These are phyloP conservation scores for Moricandia moricandioides DNA, from an alignment of 345 rosid species.

Conservation along the genomic window DNA sequence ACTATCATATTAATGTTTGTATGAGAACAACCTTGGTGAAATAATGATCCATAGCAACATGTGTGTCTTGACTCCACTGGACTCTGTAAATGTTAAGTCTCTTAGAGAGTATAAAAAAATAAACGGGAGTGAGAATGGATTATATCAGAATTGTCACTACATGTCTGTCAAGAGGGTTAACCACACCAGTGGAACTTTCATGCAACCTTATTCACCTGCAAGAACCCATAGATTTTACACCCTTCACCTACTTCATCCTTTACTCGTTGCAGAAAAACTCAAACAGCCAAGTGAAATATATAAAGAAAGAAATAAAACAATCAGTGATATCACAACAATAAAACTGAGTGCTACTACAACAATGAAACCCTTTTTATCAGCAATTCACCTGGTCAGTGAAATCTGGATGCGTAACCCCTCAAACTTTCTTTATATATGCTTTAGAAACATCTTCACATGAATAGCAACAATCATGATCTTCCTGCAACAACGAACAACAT, in stretches of 20 bases:
- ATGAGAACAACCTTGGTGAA: not conserved
- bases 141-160: not conserved
- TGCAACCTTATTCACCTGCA: not conserved
- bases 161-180: not conserved
- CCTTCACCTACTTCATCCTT: not conserved
- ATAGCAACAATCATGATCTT: too few species aligned
- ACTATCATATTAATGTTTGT: not conserved
- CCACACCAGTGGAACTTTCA: not conserved
- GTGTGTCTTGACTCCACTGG: not conserved
- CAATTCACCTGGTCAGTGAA: too few species aligned
- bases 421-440: too few species aligned
- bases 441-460: too few species aligned
- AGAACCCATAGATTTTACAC: not conserved
- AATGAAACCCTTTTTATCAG: too few species aligned
- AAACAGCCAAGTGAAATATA: too few species aligned
- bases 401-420: too few species aligned
- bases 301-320: too few species aligned
- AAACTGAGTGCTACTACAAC: too few species aligned
- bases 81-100: not conserved
- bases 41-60: not conserved
- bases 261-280: not conserved
- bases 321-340: too few species aligned
- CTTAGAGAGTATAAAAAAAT: not conserved
- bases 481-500: too few species aligned
- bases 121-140: not conserved